Evolutionary conservation across 2,329 filamentous ascomycete species (phyloP).

Genomic region (Pseudofabraea citricarpa): DNA sequence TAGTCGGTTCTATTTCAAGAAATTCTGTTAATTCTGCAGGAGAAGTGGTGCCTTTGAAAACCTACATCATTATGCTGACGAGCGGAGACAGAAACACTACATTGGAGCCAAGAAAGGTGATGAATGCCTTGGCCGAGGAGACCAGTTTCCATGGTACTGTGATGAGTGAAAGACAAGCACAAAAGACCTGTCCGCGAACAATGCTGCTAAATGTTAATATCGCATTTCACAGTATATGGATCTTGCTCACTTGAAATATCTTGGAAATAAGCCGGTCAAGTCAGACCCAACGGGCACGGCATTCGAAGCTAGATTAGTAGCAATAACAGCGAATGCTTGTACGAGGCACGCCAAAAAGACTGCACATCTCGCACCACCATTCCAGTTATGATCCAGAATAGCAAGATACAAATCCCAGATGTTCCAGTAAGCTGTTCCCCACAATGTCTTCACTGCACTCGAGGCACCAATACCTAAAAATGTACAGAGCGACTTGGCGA

Average conservation of each 20-base stretch:
- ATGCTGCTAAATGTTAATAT: conserved; percentile 26
- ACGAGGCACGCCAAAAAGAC: conserved; percentile 42
- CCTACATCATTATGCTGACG: conserved; percentile 3
- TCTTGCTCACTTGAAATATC: conserved; percentile 36
- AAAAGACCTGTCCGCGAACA: conserved; percentile 45
- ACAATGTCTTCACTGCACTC: conserved; percentile 44
- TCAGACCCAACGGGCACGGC: conserved; percentile 46
- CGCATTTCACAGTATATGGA: too few relatives aligned
- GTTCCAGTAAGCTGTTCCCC: conserved; percentile 34
- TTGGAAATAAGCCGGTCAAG: conserved; percentile 44
- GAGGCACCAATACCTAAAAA: conserved; percentile 49
- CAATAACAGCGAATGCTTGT: conserved; percentile 46
- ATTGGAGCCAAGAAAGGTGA: conserved; percentile 60
- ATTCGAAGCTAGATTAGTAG: conserved; percentile 49
- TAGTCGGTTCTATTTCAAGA: conserved; percentile 4
- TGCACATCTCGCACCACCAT: conserved; percentile 30
- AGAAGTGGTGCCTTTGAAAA: neutral
- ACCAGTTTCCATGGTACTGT: conserved; percentile 60
- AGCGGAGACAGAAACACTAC: conserved; percentile 50
- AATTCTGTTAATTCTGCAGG: neutral
- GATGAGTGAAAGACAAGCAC: conserved; percentile 46
- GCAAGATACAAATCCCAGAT: conserved; percentile 42
- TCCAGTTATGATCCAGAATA: conserved; percentile 10
- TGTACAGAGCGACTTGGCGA: conserved; percentile 1
- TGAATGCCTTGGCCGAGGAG: conserved; percentile 46